Evolutionary conservation across 176 grass and related monocot species (phyloP), one percentile per base, ranked within the genome.

Genomic region (Phragmites australis): DNA sequence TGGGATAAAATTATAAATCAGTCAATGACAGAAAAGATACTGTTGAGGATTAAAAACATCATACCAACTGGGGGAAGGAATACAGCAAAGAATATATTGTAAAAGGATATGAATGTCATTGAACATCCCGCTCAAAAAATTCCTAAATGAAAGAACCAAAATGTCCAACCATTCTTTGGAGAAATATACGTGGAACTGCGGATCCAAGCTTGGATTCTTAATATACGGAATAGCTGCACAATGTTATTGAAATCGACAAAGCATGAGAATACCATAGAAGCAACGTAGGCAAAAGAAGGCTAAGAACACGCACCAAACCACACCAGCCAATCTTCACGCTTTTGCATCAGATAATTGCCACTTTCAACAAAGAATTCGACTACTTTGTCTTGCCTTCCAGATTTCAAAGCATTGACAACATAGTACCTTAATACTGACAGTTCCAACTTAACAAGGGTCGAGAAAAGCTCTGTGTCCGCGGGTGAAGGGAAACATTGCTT

Each of bases 61-160:
- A 6, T 51, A 59, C 13, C 26, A 77, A 32, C 65, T 73, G 31
- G 25, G 65, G n/a, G 30, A 56, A 21, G 37, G 30, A 56, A 68
- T 15, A 76, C 6, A 80, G 26, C 46, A 44, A 60, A 53, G 31
- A 60, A 51, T 11, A 64, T 49, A 31, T 44, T 58, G 22, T 70
- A 50, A 49, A 93, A 97, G 95, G 92, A 97, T 97, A 97, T 97
- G 88, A 93, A 79, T 94, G 47, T 82, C 92, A 93, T 87, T 97
- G 90, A 97, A 97, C 64, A 91, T 82, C 81, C 91, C 92, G 1
- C 92, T 97, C 77, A 97, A 81, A 62, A 94, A 97, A 70, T 97
- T 97, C 25, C 83, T 84, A 71, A 97, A 94, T 47, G 92, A 94
- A 25, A 87, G 86, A 94, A 85, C 46, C 90, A 97, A 83, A 58